phyloP scores from a whole-genome alignment of 2,329 filamentous ascomycete genomes.

The Neopestalotiopsis clavispora region DNA sequence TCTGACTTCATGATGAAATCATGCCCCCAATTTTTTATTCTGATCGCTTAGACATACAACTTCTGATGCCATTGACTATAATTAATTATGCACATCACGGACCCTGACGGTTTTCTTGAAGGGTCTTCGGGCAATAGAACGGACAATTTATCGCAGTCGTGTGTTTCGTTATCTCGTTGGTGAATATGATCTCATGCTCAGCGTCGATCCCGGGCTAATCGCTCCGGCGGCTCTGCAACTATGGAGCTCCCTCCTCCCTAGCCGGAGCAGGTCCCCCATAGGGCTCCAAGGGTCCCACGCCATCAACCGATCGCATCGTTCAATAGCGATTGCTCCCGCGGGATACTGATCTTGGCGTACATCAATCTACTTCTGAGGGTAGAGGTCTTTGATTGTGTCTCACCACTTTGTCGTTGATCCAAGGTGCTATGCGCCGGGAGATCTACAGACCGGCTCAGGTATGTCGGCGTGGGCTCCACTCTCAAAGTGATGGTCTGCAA shows the following conservation, averaged over 20 bases:
- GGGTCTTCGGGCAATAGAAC: no score
- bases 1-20: constrained; percentile 13
- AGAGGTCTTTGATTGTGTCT: no score
- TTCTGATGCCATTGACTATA: neutral
- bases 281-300: neutral
- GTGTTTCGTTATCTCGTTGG: neutral
- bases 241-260: no score
- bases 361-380: no score
- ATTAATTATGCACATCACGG: no score
- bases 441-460: no score
- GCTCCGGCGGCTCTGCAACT: constrained; percentile 9
- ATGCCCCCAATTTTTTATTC: constrained; percentile 6
- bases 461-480: no score
- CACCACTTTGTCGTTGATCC: no score
- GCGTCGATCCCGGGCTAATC: constrained; percentile 1
- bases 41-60: neutral
- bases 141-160: no score
- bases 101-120: no score
- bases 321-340: neutral
- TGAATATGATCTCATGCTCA: constrained; percentile 1
- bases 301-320: neutral
- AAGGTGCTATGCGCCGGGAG: no score
- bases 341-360: neutral
- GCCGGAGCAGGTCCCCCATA: neutral
- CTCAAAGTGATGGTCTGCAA: no score